Percentiles rank a stretch among this genome's conserved stretches.
phyloP scores from a whole-genome alignment of 2,329 filamentous ascomycete genomes.

The Scedosporium aurantiacum region DNA sequence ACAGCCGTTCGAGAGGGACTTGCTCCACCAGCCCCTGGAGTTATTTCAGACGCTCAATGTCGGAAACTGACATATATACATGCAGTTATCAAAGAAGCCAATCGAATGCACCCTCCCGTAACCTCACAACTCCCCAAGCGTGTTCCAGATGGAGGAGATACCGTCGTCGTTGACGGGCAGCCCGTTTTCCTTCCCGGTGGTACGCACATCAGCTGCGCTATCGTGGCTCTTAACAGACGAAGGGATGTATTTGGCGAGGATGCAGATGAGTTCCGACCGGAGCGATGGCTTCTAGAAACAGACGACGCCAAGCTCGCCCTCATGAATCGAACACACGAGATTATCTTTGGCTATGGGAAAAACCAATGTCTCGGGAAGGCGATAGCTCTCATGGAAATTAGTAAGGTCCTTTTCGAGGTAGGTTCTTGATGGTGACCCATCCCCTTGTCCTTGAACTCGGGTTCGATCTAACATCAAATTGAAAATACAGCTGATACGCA shows the following conservation, averaged over 20 bases:
- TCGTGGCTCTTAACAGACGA: constrained; percentile 22
- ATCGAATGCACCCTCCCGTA: constrained; percentile 26
- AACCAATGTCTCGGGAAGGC: constrained; percentile 27
- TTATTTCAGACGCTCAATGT: constrained; percentile 26
- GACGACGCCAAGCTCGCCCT: constrained; percentile 16
- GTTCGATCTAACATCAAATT: neutral
- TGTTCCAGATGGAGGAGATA: constrained; percentile 19
- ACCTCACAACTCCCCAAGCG: constrained; percentile 24
- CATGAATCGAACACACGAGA: constrained; percentile 25
- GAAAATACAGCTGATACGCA: constrained; percentile 9
- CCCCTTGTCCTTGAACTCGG: neutral
- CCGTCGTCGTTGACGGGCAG: constrained; percentile 22
- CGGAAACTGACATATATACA: constrained; percentile 29
- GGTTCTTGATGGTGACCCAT: neutral
- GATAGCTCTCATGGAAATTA: constrained; percentile 27
- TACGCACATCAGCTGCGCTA: constrained; percentile 20
- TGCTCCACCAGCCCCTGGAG: constrained; percentile 16
- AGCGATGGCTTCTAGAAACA: constrained; percentile 28
- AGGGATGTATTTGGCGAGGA: constrained; percentile 24
- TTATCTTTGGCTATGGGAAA: constrained; percentile 27
- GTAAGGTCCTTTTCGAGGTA: constrained; percentile 30
- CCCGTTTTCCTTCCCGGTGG: constrained; percentile 20
- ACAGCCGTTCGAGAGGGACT: constrained; percentile 4
- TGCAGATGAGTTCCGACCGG: constrained; percentile 21
- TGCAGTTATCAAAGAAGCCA: constrained; percentile 38